These are phyloP conservation scores for Croton laevigatus DNA, from an alignment of 441 rosid genomes.

Conservation along the genomic window DNA sequence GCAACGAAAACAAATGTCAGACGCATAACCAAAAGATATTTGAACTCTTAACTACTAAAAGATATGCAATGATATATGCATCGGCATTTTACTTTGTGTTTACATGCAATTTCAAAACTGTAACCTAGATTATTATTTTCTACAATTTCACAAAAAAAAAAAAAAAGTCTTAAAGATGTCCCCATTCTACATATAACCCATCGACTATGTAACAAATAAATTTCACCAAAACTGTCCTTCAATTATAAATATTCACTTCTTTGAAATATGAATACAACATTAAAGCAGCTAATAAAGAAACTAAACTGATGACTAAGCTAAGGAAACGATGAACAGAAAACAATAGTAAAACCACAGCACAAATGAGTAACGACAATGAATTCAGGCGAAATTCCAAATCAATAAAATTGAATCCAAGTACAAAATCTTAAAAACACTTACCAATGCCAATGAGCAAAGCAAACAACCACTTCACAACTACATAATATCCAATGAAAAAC, in stretches of 20 bases:
- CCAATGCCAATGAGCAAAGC: conserved; percentile 95
- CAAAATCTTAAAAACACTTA: conserved; percentile 27
- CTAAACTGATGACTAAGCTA: background rate
- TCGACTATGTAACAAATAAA: background rate
- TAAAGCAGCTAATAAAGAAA: background rate
- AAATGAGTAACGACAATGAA: background rate
- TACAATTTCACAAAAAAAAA: background rate
- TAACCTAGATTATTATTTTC: background rate
- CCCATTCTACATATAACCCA: background rate
- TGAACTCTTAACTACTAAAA: background rate
- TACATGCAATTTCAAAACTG: background rate
- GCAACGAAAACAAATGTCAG: background rate
- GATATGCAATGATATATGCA: background rate
- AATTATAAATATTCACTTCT: background rate
- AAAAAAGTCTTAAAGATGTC: background rate
- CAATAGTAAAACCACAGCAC: background rate
- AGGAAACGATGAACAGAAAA: background rate
- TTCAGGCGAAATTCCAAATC: background rate
- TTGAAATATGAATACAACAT: background rate
- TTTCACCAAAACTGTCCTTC: background rate
- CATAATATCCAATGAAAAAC: conserved; percentile 70
- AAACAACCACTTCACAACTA: conserved; percentile 90
- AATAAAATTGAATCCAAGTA: background rate
- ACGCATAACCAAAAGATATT: background rate
- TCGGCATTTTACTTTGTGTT: background rate